Conservation (phyloP, 1,284 basidiomycete genomes). For the Ceratorhiza oryzae-sativae region DNA sequence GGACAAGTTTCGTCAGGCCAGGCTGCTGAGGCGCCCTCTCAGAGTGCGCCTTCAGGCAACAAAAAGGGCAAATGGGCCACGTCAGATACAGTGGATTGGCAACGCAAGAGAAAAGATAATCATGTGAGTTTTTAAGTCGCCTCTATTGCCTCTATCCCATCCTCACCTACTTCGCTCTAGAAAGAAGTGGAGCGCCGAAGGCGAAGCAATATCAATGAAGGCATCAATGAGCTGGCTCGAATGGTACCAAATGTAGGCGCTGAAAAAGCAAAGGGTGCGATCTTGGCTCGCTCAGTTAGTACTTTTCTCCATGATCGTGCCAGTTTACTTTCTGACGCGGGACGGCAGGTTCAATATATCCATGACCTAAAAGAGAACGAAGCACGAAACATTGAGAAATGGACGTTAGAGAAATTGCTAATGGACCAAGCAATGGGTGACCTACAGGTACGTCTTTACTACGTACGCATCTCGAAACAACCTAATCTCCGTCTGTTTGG, state of each 20-base stretch:
- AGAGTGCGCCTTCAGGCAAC: neutral
- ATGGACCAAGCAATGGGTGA: slow-evolving; percentile 92
- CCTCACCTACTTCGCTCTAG: slow-evolving; percentile 54
- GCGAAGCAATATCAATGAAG: slow-evolving; percentile 93
- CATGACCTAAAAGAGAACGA: slow-evolving; percentile 90
- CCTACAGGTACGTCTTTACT: slow-evolving; percentile 58
- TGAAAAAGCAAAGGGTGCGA: slow-evolving; percentile 84
- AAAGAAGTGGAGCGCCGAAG: slow-evolving; percentile 97
- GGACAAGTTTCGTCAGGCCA: slow-evolving; percentile 22
- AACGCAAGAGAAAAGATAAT: slow-evolving; percentile 81
- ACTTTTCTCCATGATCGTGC: slow-evolving; percentile 32
- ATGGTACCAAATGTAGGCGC: slow-evolving; percentile 89
- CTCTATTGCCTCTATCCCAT: neutral
- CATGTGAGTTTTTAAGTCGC: slow-evolving; percentile 60
- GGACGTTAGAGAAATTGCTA: slow-evolving; percentile 91
- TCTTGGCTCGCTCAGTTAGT: slow-evolving; percentile 73
- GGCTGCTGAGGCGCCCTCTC: neutral
- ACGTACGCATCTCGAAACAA: neutral
- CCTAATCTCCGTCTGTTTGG: neutral
- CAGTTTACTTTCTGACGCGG: neutral
- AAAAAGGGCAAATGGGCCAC: slow-evolving; percentile 37
- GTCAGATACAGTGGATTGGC: slow-evolving; percentile 63
- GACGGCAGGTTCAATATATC: slow-evolving; percentile 70
- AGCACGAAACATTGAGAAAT: slow-evolving; percentile 88
- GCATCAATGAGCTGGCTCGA: slow-evolving; percentile 89